phyloP scores from a whole-genome alignment of 257 asterid genomes.

The Solanum raphanifolium region DNA sequence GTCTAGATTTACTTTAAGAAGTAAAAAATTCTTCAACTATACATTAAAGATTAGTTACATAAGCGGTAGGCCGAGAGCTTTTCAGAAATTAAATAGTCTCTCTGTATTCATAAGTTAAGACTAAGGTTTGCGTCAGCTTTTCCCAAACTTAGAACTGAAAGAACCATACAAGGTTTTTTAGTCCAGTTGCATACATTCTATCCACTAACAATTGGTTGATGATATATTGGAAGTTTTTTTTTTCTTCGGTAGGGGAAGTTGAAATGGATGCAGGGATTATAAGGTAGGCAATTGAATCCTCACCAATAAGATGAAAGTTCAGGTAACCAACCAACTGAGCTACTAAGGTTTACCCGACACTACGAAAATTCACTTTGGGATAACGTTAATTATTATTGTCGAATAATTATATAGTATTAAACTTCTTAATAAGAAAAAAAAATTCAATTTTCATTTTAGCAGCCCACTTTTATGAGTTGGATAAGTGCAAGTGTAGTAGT shows the following conservation, averaged over 20 bases:
- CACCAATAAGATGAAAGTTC: not conserved
- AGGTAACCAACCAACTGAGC: not conserved
- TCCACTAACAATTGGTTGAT: not conserved
- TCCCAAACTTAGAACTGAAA: accelerated
- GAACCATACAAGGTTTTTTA: no score
- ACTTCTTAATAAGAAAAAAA: not conserved
- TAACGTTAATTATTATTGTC: no score
- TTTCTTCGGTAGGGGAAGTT: no score
- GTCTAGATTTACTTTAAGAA: not conserved
- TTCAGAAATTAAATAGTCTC: no score
- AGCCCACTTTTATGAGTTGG: not conserved
- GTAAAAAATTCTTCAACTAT: not conserved
- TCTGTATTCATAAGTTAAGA: not conserved
- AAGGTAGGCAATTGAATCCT: no score
- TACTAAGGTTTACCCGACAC: no score
- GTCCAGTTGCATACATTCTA: no score
- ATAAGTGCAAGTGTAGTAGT: not conserved
- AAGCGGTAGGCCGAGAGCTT: not conserved
- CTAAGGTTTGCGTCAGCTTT: accelerated
- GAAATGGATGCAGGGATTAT: no score
- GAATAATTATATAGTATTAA: no score
- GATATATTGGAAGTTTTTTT: no score
- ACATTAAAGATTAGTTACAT: no score
- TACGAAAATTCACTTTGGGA: not conserved
- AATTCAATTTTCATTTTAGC: not conserved